Evolutionary conservation across 2,329 filamentous ascomycete genomes (phyloP).

Genomic region (Cordyceps farinosa): DNA sequence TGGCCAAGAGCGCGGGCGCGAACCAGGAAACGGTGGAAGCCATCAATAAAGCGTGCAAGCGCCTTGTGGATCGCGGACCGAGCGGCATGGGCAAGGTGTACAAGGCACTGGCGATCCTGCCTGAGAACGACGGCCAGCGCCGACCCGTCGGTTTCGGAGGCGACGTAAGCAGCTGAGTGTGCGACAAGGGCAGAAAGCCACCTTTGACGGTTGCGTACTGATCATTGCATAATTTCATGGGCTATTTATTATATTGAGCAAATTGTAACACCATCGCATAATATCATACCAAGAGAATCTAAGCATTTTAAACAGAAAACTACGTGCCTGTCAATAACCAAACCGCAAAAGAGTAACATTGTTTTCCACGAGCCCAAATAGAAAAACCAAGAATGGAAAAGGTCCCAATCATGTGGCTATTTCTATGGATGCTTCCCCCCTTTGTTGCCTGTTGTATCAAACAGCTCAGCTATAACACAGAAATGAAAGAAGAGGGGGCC

Average conservation of each 20-base stretch:
- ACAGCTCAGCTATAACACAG: not conserved
- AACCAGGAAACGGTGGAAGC: conserved; percentile 50
- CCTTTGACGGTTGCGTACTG: not conserved
- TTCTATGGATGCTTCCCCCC: not conserved
- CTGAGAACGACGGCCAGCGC: conserved; percentile 69
- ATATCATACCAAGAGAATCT: not conserved
- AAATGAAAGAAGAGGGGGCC: not conserved
- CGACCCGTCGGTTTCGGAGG: conserved; percentile 92
- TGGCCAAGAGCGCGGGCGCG: conserved; percentile 48
- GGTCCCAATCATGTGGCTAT: not conserved
- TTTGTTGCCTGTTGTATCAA: not conserved
- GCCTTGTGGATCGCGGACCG: conserved; percentile 77
- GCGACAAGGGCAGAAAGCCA: not conserved
- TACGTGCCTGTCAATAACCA: not conserved
- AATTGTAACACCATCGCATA: not conserved
- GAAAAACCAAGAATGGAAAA: too few relatives aligned
- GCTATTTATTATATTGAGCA: not conserved
- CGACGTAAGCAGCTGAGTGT: conserved; percentile 39
- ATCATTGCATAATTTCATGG: not conserved
- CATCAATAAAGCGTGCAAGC: conserved; percentile 71
- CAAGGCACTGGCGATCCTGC: conserved; percentile 87
- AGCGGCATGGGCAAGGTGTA: conserved; percentile 93
- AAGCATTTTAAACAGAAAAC: not conserved
- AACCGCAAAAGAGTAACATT: not conserved
- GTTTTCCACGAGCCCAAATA: too few relatives aligned